These are phyloP conservation scores for Penicillium lagena DNA, from an alignment of 495 filamentous ascomycete species.

Conservation along the genomic window DNA sequence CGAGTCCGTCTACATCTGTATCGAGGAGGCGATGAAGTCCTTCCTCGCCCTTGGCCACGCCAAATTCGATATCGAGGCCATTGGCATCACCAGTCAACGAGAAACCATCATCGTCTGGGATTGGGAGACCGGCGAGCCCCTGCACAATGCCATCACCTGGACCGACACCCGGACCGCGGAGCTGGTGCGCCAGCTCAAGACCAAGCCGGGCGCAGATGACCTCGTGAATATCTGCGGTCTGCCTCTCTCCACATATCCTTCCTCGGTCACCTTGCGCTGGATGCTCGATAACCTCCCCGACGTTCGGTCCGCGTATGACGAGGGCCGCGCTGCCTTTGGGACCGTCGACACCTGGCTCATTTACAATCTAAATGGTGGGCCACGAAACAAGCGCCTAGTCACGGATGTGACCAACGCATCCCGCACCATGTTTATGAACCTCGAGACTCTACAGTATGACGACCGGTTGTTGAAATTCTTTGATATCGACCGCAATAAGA, in stretches of 20 bases:
- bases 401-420: conserved; percentile 92
- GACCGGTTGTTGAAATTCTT: conserved; percentile 78
- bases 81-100: conserved; percentile 92
- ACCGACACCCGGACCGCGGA: conserved; percentile 79
- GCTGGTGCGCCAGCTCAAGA: conserved; percentile 77
- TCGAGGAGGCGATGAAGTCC: conserved; percentile 68
- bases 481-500: conserved; percentile 65
- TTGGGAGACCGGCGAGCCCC: conserved; percentile 71
- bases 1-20: conserved; percentile 73
- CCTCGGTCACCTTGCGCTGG: conserved; percentile 85
- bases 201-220: conserved; percentile 55
- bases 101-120: conserved; percentile 95
- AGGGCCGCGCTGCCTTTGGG: conserved; percentile 76
- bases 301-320: conserved; percentile 73
- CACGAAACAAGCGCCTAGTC: conserved; percentile 61
- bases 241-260: conserved; percentile 90
- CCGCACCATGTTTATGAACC: conserved; percentile 94
- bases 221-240: conserved; percentile 75
- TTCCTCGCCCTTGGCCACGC: conserved; percentile 69
- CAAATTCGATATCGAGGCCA: conserved; percentile 66
- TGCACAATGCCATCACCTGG: conserved; percentile 92
- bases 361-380: conserved; percentile 85
- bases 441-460: conserved; percentile 81
- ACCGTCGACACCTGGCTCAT: conserved; percentile 94
- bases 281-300: conserved; percentile 65